phyloP scores from a whole-genome alignment of 2,329 filamentous ascomycete genomes.

The Cladosporium sp. region DNA sequence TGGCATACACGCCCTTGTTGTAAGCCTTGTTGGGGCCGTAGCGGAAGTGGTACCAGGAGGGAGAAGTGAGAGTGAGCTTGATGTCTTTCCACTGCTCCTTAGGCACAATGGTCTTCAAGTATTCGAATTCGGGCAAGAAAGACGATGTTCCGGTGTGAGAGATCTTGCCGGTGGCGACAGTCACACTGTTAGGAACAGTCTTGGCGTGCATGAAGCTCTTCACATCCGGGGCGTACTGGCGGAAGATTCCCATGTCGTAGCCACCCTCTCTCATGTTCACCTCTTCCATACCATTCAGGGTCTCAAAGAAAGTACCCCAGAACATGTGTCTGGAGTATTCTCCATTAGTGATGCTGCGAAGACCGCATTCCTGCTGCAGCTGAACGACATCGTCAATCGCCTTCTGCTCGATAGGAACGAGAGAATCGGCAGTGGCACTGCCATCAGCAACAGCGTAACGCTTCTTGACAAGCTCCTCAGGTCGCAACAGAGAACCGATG shows the following conservation, averaged over 20 bases:
- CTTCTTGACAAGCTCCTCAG: constrained; percentile 57
- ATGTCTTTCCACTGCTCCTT: constrained; percentile 60
- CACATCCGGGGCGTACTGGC: constrained; percentile 57
- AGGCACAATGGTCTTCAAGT: constrained; percentile 56
- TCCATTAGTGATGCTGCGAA: constrained; percentile 31
- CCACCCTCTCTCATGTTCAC: constrained; percentile 36
- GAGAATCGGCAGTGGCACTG: constrained; percentile 21
- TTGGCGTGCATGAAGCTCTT: constrained; percentile 58
- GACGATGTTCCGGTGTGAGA: constrained; percentile 52
- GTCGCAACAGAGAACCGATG: constrained; percentile 66
- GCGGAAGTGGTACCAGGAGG: constrained; percentile 19
- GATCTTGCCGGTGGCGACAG: constrained; percentile 56
- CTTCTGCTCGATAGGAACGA: constrained; percentile 29
- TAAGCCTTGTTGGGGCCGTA: constrained; percentile 52
- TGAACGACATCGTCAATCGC: constrained; percentile 30
- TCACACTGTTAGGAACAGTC: constrained; percentile 53
- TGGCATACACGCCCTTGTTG: constrained; percentile 41
- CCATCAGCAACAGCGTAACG: constrained; percentile 46
- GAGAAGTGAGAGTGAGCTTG: constrained; percentile 28
- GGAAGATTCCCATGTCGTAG: constrained; percentile 49
- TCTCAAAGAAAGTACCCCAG: constrained; percentile 33
- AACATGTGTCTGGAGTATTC: constrained; percentile 31
- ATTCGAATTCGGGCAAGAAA: constrained; percentile 57
- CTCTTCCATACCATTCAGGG: constrained; percentile 44
- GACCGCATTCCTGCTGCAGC: constrained; percentile 30